Base-by-base conservation (phyloP, 2,329 filamentous ascomycete genomes). In the Pleomassaria siparia region DNA sequence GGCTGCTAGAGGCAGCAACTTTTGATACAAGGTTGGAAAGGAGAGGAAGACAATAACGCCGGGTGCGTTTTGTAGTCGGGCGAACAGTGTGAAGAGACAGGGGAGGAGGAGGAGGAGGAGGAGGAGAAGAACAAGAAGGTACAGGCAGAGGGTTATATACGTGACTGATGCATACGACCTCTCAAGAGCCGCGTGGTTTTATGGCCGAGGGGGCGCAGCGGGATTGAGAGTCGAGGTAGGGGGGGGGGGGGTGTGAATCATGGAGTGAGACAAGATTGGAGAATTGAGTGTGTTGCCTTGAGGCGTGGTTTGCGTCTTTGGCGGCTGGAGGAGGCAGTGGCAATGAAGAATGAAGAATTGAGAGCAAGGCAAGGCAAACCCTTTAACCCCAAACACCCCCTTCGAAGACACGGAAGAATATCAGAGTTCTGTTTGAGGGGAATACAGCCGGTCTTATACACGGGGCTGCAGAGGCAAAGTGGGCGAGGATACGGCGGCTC, bases 201-300 rank as follows among this genome's bases (percentile, higher is more conserved):
- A 62, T 67, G 58, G 57, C 44, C 53, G 62, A 56, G n/a, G n/a
- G n/a, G 64, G 62, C 64, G 64, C 60, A 64, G 64, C 55, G 35
- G 44, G 42, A 36, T 45, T n/a, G n/a, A n/a, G n/a, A n/a, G n/a
- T n/a, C n/a, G n/a, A 42, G 45, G 43, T 42, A 51, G 46, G 37
- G 35, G 44, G 52, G 43, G 28, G 51, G 51, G 46, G 49, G 32
- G 50, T 54, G 42, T 62, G 59, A 62, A 50, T 62, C 58, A 62
- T 51, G 50, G 40, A 48, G 49, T 65, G 58, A 66, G 62, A 64
- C 58, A 63, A 56, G 43, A 42, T 47, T 37, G 42, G 44, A 49
- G n/a, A n/a, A n/a, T n/a, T n/a, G n/a, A n/a, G n/a, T n/a, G n/a
- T 63, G 61, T 52, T 64, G 63, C 62, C 63, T 65, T 50, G 53